Percentiles rank a stretch among this genome's conserved stretches.
Conservation (phyloP, 495 filamentous ascomycete genomes). For the Penicillium canariense region DNA sequence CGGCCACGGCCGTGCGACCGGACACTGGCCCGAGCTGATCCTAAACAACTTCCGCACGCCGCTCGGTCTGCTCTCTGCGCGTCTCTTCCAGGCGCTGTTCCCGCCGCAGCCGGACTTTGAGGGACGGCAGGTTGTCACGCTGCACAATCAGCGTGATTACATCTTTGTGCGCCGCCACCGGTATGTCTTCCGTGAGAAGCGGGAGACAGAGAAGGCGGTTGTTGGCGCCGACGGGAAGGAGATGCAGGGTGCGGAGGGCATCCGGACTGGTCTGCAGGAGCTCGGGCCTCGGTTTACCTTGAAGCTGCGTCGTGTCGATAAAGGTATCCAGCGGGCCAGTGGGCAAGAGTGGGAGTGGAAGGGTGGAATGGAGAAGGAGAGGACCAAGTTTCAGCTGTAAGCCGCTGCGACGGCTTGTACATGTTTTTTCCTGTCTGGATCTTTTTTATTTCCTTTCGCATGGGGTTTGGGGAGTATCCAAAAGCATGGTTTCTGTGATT, state of each 20-base stretch:
- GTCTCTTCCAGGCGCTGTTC: conserved; percentile 80
- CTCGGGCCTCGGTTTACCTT: conserved; percentile 81
- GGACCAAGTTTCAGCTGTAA: conserved; percentile 89
- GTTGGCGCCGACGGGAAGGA: conserved; percentile 84
- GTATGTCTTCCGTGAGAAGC: conserved; percentile 88
- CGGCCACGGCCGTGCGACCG: conserved; percentile 84
- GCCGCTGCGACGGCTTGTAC: conserved; percentile 6
- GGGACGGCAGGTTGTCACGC: conserved; percentile 83
- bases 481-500: conserved; percentile 20
- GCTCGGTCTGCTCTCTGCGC: conserved; percentile 83
- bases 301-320: conserved; percentile 88
- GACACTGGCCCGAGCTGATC: conserved; percentile 89
- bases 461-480: conserved; percentile 33
- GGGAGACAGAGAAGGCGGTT: conserved; percentile 80
- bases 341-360: conserved; percentile 97
- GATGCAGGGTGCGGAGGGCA: conserved; percentile 74
- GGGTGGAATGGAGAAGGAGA: conserved; percentile 84
- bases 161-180: conserved; percentile 88
- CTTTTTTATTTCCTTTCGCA: conserved; percentile 24
- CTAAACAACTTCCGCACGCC: conserved; percentile 95
- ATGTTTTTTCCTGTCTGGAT: background rate
- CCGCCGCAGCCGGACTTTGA: conserved; percentile 76
- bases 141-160: conserved; percentile 96
- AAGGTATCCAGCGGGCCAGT: conserved; percentile 74
- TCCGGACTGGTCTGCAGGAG: conserved; percentile 82